A percentile compares a stretch with the other conserved stretches of the same genome.
phyloP scores from a whole-genome alignment of 129 eudicot genomes.

The Escallonia herrerae region DNA sequence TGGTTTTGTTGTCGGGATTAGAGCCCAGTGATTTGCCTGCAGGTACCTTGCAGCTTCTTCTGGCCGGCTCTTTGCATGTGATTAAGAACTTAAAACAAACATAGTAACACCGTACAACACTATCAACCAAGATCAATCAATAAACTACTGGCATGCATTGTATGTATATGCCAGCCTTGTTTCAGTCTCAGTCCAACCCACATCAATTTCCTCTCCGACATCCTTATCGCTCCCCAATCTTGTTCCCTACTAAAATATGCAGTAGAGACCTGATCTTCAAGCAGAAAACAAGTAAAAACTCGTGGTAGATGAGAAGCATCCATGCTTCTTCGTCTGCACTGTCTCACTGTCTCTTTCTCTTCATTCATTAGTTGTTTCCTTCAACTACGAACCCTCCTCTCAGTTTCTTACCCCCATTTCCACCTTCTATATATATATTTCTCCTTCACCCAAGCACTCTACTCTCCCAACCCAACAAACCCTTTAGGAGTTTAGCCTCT shows the following conservation, averaged over 20 bases:
- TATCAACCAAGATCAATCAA: background rate
- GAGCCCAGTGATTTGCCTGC: background rate
- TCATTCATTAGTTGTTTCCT: slow-evolving; percentile 18
- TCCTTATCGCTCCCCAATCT: slow-evolving; percentile 2
- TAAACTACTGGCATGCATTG: no score
- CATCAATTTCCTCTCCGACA: slow-evolving; percentile 21
- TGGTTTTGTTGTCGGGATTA: no score
- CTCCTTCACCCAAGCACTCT: background rate
- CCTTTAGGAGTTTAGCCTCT: no score
- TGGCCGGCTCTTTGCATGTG: slow-evolving; percentile 1
- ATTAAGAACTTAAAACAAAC: background rate
- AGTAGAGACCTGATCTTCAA: background rate
- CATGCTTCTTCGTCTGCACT: slow-evolving; percentile 28
- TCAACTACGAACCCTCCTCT: slow-evolving; percentile 14
- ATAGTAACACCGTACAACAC: background rate
- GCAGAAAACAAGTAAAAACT: no score
- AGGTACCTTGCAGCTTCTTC: background rate
- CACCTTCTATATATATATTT: background rate
- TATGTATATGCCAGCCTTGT: no score
- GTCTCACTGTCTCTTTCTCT: slow-evolving; percentile 27
- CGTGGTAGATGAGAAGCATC: slow-evolving; percentile 15
- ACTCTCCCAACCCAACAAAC: slow-evolving; percentile 1
- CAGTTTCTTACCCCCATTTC: slow-evolving; percentile 9
- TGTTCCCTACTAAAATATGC: no score
- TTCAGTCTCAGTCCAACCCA: slow-evolving; percentile 1